Conservation (phyloP, 1,139 yeast genomes). For the Kluyveromyces sp. region DNA sequence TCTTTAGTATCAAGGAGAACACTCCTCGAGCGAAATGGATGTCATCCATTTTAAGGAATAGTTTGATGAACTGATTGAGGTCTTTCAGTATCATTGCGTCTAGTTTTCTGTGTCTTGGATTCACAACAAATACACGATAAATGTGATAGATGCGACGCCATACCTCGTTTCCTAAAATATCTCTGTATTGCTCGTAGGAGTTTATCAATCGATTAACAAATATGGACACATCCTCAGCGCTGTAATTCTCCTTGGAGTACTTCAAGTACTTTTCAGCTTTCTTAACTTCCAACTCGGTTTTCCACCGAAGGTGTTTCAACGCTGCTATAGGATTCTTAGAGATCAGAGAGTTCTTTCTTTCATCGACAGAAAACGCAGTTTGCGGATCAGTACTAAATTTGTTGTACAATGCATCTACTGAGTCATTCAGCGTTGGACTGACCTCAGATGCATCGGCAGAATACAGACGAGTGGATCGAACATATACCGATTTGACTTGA, state of each 20-base stretch:
- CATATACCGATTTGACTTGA: not conserved
- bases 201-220: slow-evolving; percentile 14
- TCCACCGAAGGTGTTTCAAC: not conserved
- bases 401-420: not conserved
- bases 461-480: not conserved
- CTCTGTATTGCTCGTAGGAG: slow-evolving; percentile 9
- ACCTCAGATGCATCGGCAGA: not conserved
- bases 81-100: slow-evolving; percentile 20
- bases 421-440: not conserved
- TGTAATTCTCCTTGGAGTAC: slow-evolving; percentile 4
- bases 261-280: not conserved
- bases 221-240: slow-evolving; percentile 13
- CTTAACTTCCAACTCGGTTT: slow-evolving; percentile 1
- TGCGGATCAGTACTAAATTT: not conserved
- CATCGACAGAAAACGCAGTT: not conserved
- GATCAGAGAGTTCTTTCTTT: not conserved
- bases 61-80: slow-evolving; percentile 20
- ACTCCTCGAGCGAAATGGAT: slow-evolving; percentile 24
- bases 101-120: slow-evolving; percentile 2
- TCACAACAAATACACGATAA: slow-evolving; percentile 12
- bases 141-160: slow-evolving; percentile 11
- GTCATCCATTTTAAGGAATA: slow-evolving; percentile 19
- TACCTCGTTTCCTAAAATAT: not conserved
- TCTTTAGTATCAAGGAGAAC: slow-evolving; percentile 16
- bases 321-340: not conserved